A percentile compares a stretch with the other conserved stretches of the same genome.
These are phyloP conservation scores for Pestalotiopsis sp. DNA, from an alignment of 2,329 filamentous ascomycete genomes.

Conservation along the genomic window DNA sequence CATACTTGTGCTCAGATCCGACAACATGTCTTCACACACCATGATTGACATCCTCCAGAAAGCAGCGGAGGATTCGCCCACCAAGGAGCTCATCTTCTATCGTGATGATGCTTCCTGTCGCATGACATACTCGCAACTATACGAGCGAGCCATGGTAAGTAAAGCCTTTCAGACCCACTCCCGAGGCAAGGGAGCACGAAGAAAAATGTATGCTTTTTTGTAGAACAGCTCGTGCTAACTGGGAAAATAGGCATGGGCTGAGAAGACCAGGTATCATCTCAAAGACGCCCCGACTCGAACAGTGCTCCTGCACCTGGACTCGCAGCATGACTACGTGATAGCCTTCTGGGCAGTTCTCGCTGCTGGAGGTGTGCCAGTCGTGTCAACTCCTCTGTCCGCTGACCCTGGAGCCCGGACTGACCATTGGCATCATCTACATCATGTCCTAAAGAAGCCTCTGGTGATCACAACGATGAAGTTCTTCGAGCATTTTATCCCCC, in stretches of 20 bases:
- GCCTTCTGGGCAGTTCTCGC: slow-evolving; percentile 17
- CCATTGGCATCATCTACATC: slow-evolving; percentile 12
- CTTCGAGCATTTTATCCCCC: not conserved
- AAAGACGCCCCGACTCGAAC: not conserved
- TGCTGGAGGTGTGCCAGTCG: slow-evolving; percentile 14
- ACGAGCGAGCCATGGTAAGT: not conserved
- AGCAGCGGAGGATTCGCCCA: not conserved
- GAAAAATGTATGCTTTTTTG: not conserved
- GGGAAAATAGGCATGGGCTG: not conserved
- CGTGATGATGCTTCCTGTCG: not conserved
- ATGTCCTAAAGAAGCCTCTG: not conserved
- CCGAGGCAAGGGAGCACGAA: not conserved
- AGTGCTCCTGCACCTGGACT: slow-evolving; percentile 14
- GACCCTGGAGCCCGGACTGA: not conserved
- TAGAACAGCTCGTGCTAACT: no score
- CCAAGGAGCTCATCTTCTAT: not conserved
- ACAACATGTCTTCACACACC: not conserved
- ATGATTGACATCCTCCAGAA: slow-evolving; percentile 1
- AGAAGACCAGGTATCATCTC: not conserved
- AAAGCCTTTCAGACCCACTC: not conserved
- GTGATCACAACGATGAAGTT: slow-evolving; percentile 1
- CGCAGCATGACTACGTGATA: slow-evolving; percentile 13
- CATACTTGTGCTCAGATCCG: not conserved
- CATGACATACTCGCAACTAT: not conserved
- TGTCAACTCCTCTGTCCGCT: slow-evolving; percentile 15